Percentiles rank a stretch among this genome's conserved stretches.
Conservation (phyloP, 164 flowering plant genomes). For the Annona squamosa region DNA sequence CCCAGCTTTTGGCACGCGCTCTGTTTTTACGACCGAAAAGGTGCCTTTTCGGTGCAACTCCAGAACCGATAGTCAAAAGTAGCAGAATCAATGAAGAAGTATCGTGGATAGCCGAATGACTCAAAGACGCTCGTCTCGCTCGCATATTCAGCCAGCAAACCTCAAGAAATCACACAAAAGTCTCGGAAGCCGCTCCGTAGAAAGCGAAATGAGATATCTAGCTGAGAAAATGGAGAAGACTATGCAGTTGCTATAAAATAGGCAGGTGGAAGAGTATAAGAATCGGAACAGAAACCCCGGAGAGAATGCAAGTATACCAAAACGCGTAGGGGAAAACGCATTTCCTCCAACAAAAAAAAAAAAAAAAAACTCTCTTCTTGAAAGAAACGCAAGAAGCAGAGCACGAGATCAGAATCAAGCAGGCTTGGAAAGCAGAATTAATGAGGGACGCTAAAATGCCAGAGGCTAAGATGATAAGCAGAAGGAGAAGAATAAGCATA, state of each 20-base stretch:
- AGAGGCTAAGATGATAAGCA: background rate
- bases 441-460: background rate
- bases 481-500: slow-evolving; percentile 8
- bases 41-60: background rate
- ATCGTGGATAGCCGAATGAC: too few species aligned
- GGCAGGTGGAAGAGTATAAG: too few species aligned
- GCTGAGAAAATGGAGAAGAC: too few species aligned
- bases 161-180: background rate
- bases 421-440: background rate
- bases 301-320: too few species aligned
- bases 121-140: too few species aligned
- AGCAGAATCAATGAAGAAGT: background rate
- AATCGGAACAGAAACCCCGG: too few species aligned
- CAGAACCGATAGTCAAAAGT: background rate
- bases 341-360: background rate
- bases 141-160: background rate
- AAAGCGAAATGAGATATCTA: too few species aligned
- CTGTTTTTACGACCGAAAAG: background rate
- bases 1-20: background rate
- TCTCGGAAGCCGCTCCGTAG: background rate
- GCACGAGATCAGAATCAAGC: background rate
- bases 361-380: background rate
- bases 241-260: too few species aligned
- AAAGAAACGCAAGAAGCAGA: background rate
- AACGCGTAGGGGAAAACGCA: too few species aligned